Conservation (phyloP, 2,329 filamentous ascomycete species). For the Colletotrichum higginsianum region DNA sequence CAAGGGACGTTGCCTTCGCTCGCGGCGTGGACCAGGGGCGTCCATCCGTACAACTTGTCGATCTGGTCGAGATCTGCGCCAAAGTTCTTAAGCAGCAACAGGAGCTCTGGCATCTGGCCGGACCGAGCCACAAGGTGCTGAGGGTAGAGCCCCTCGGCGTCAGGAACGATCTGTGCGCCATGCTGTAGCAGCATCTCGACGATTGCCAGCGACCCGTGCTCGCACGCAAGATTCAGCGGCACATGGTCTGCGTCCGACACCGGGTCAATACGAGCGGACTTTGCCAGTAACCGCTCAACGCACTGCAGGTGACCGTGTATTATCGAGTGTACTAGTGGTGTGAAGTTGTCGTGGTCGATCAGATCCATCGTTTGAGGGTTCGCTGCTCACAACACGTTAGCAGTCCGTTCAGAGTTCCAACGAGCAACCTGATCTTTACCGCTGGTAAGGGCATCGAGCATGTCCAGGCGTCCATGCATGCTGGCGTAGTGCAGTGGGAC, state of each 20-base stretch:
- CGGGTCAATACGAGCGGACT: conserved; percentile 88
- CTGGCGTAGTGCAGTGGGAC: conserved; percentile 96
- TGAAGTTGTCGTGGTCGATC: conserved; percentile 98
- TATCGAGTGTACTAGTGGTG: conserved; percentile 93
- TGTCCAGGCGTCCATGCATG: conserved; percentile 90
- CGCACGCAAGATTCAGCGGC: conserved; percentile 93
- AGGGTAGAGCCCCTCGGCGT: conserved; percentile 96
- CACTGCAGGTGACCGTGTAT: conserved; percentile 88
- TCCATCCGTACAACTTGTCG: conserved; percentile 98
- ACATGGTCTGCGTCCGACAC: conserved; percentile 91
- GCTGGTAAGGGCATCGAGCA: conserved; percentile 81
- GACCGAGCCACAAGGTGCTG: conserved; percentile 96
- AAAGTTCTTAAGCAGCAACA: conserved; percentile 85
- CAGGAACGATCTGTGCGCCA: conserved; percentile 86
- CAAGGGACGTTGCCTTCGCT: conserved; percentile 96
- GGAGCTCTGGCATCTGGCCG: conserved; percentile 83
- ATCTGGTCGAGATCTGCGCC: conserved; percentile 92
- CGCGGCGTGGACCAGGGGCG: conserved; percentile 93
- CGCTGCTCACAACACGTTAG: conserved; percentile 57
- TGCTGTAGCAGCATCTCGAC: conserved; percentile 87
- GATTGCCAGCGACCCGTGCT: conserved; percentile 89
- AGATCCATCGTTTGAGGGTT: conserved; percentile 84
- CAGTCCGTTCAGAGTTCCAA: conserved; percentile 20
- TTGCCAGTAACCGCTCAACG: conserved; percentile 82
- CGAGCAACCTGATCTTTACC: conserved; percentile 57